Evolutionary conservation across 2,329 filamentous ascomycete genomes (phyloP).

Genomic region (Trichoderma oligosporum): DNA sequence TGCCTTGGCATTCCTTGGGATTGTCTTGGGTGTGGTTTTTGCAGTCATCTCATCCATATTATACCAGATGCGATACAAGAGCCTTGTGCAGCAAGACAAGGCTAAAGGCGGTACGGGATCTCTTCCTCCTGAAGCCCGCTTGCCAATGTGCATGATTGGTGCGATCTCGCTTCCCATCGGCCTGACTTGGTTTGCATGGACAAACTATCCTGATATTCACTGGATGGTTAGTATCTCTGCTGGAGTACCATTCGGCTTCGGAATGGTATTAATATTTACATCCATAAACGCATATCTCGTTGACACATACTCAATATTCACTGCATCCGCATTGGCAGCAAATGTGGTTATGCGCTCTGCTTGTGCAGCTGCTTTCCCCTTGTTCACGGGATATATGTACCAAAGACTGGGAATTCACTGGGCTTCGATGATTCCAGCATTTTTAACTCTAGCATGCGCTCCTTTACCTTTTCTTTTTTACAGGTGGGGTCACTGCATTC

Average conservation of each 20-base stretch:
- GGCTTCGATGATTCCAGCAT: slow-evolving; percentile 65
- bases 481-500: not conserved
- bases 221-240: slow-evolving; percentile 44
- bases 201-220: slow-evolving; percentile 48
- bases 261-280: slow-evolving; percentile 56
- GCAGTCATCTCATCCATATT: not conserved
- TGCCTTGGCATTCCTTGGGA: slow-evolving; percentile 51
- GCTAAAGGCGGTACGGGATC: not conserved
- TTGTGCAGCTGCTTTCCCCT: slow-evolving; percentile 64
- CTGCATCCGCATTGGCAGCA: slow-evolving; percentile 65
- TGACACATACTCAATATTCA: slow-evolving; percentile 65
- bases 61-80: not conserved
- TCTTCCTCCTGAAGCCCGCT: slow-evolving; percentile 44
- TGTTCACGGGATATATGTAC: slow-evolving; percentile 59
- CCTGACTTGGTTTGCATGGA: slow-evolving; percentile 60
- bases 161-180: slow-evolving; percentile 51
- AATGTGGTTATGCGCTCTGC: slow-evolving; percentile 64
- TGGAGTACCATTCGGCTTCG: slow-evolving; percentile 47
- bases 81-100: not conserved
- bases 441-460: slow-evolving; percentile 53
- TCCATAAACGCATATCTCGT: slow-evolving; percentile 59
- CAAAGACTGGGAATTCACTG: slow-evolving; percentile 62
- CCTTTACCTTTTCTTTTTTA: not conserved
- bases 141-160: slow-evolving; percentile 54
- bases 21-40: not conserved